Evolutionary conservation across 495 filamentous ascomycete genomes (phyloP).

Genomic region (Lasiosphaeris hirsuta): DNA sequence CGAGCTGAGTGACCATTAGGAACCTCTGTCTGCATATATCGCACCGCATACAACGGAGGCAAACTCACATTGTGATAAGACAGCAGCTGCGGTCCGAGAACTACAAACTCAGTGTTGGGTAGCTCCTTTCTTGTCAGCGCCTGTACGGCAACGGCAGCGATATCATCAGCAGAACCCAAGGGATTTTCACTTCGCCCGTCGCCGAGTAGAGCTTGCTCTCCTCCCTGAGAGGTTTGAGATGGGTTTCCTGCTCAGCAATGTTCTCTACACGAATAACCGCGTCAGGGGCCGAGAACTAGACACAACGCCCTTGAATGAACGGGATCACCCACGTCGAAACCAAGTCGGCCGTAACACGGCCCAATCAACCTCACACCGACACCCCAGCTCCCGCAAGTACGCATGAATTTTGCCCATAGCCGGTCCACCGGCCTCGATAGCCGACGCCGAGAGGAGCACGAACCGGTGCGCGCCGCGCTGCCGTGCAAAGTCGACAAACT

Average conservation of each 20-base stretch:
- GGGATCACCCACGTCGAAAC: slow-evolving; percentile 39
- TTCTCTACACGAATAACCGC: slow-evolving; percentile 24
- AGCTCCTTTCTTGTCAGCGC: slow-evolving; percentile 38
- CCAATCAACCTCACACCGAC: slow-evolving; percentile 40
- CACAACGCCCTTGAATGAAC: background rate
- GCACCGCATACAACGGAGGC: background rate
- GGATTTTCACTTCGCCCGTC: slow-evolving; percentile 41
- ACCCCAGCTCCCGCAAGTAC: slow-evolving; percentile 38
- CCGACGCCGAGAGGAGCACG: slow-evolving; percentile 41
- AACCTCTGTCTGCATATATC: background rate
- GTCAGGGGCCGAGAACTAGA: background rate
- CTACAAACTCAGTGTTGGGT: slow-evolving; percentile 42
- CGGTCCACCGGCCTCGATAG: slow-evolving; percentile 35
- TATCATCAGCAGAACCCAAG: slow-evolving; percentile 47
- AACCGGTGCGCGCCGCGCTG: slow-evolving; percentile 39
- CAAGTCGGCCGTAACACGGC: slow-evolving; percentile 42
- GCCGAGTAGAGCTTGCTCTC: slow-evolving; percentile 45
- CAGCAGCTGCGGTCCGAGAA: slow-evolving; percentile 47
- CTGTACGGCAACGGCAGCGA: slow-evolving; percentile 44
- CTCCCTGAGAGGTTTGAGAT: slow-evolving; percentile 34
- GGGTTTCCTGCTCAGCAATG: slow-evolving; percentile 28
- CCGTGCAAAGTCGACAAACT: slow-evolving; percentile 39
- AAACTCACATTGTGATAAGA: slow-evolving; percentile 44
- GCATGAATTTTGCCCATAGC: slow-evolving; percentile 36
- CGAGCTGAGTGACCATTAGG: slow-evolving; percentile 31